Evolutionary conservation across 805 yeast species (phyloP), one percentile per base, ranked within the genome.

Genomic region (Candida ficus): DNA sequence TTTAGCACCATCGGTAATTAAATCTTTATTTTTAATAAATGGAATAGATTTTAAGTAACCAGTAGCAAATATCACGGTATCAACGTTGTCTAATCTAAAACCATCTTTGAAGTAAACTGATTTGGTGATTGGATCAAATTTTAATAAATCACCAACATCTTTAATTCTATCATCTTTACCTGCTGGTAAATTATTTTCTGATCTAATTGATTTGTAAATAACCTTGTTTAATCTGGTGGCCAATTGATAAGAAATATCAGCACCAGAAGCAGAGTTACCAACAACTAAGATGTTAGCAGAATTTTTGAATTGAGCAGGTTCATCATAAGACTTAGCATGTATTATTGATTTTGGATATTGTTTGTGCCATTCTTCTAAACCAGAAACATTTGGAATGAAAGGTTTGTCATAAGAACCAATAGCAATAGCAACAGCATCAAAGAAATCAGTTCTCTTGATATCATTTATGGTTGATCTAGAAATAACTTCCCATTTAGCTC

Each of bases 211-310:
- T 44, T 76, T 70, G 52, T 70, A 68, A 12, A 80, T 64, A 7
- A 53, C 57, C 37, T 60, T 64, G 9, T 68, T 60, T 33, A 74
- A 62, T 4, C 44, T 53, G 3, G 66, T 63, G 2, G 79, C 73
- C 16, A 80, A 53, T 54, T 83, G 90, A 42, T 70, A 71, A 3
- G 87, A 75, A 31, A 84, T 65, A 54, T 88, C 95, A 16, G 77
- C 73, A 21, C 91, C 95, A 23, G 88, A 78, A 3, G 93, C 83
- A 10, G 81, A 78, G 50, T 80, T 81, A 0, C 95, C 95, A n/a
- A 86, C 75, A 7, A 85, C 71, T 33, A 86, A 58, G 13, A 80
- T 76, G 25, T 61, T 68, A 33, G 65, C 58, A 19, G 64, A 60
- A 7, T 54, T 50, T 29, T 38, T 22, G 43, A 66, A 81, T 12